A percentile compares a stretch with the other conserved stretches of the same genome.
Conservation (phyloP, 768 basidiomycete genomes). For the Sarcodon aspratus region DNA sequence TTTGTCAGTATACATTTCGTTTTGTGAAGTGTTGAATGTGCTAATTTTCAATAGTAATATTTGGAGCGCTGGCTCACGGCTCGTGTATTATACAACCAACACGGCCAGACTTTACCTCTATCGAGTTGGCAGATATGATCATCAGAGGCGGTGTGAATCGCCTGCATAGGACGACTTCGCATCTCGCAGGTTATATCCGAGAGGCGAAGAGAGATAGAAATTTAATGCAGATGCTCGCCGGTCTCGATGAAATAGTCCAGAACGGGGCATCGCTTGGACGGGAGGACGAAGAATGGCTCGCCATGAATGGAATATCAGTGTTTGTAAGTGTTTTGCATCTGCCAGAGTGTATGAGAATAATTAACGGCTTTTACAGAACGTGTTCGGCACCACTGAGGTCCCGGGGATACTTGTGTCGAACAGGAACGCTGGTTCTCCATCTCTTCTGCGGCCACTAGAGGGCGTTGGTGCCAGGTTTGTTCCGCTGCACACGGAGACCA, state of each 20-base stretch:
- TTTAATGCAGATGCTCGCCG: conserved; percentile 39
- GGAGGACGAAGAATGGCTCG: conserved; percentile 62
- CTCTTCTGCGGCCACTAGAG: conserved; percentile 11
- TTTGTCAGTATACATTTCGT: no score
- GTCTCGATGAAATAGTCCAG: conserved; percentile 50
- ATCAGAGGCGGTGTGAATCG: conserved; percentile 50
- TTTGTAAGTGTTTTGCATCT: conserved; percentile 28
- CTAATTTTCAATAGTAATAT: conserved; percentile 49
- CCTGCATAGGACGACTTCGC: conserved; percentile 55
- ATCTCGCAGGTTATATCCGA: conserved; percentile 49
- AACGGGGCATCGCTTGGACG: conserved; percentile 46
- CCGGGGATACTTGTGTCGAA: conserved; percentile 48
- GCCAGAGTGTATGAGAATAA: conserved; percentile 4
- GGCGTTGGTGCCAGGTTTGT: conserved; percentile 21
- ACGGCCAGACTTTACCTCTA: conserved; percentile 42
- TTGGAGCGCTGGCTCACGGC: conserved; percentile 57
- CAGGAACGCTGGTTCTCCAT: conserved; percentile 23
- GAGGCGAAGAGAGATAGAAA: conserved; percentile 45
- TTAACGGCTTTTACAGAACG: conserved; percentile 30
- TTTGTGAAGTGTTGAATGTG: conserved; percentile 32
- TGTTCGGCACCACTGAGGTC: conserved; percentile 71
- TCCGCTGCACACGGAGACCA: conserved; percentile 25
- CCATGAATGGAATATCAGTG: conserved; percentile 45
- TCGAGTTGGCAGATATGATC: conserved; percentile 63
- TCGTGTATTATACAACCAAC: conserved; percentile 59